phyloP scores from a whole-genome alignment of 257 asterid genomes.

The Plantago ovata region DNA sequence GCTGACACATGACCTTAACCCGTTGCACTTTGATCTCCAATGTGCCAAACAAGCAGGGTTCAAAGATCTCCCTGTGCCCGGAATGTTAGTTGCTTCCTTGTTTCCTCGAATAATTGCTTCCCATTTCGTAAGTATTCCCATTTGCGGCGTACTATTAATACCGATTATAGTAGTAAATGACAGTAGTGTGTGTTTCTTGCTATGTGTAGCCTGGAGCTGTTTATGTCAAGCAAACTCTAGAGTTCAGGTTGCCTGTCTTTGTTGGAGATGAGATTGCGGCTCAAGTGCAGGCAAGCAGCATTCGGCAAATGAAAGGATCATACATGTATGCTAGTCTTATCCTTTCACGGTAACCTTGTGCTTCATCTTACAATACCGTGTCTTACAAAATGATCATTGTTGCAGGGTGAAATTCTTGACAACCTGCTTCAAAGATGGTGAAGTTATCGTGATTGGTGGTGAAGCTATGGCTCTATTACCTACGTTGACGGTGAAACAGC shows the following conservation, averaged over 20 bases:
- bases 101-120: constrained; percentile 83
- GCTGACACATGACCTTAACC: constrained; percentile 64
- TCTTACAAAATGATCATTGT: not conserved
- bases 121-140: constrained; percentile 45
- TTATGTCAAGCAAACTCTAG: constrained; percentile 67
- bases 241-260: constrained; percentile 66
- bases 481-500: constrained; percentile 29
- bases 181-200: too few species aligned
- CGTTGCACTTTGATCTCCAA: constrained; percentile 62
- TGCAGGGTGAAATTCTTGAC: constrained; percentile 59
- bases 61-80: constrained; percentile 49
- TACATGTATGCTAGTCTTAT: constrained; percentile 37
- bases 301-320: constrained; percentile 41
- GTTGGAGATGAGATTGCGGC: constrained; percentile 62
- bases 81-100: constrained; percentile 76
- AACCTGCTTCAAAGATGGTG: constrained; percentile 48
- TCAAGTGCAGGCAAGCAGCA: constrained; percentile 47
- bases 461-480: constrained; percentile 65
- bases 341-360: not conserved
- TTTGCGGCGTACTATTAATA: not conserved
- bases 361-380: not conserved
- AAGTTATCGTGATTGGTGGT: constrained; percentile 47
- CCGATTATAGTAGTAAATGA: not conserved
- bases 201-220: constrained; percentile 73
- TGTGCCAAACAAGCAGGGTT: constrained; percentile 64